Evolutionary conservation across 2,329 filamentous ascomycete species (phyloP).

Genomic region (Aspergillus transmontanensis): DNA sequence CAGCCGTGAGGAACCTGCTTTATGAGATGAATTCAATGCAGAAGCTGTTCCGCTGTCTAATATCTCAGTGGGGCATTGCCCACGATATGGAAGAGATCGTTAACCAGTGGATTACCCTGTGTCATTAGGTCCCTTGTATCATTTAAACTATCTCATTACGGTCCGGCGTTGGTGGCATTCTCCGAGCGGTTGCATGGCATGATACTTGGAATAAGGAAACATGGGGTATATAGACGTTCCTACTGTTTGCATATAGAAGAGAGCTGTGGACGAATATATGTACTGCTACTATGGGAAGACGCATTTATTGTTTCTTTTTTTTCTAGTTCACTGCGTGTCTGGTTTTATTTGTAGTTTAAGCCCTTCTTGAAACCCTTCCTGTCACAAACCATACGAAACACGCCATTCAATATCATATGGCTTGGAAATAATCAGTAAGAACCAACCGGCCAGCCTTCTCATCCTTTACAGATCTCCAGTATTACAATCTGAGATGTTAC

Average conservation of each 20-base stretch:
- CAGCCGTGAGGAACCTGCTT: slow-evolving; percentile 42
- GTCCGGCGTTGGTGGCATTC: neutral
- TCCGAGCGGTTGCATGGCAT: neutral
- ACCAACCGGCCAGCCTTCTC: neutral
- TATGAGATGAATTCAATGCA: slow-evolving; percentile 53
- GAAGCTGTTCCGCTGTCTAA: slow-evolving; percentile 49
- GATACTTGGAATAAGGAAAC: neutral
- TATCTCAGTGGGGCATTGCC: slow-evolving; percentile 50
- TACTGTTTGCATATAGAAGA: neutral
- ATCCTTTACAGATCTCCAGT: neutral
- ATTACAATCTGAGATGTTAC: neutral
- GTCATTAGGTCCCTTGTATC: slow-evolving; percentile 32
- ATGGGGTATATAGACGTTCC: neutral
- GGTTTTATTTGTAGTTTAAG: neutral
- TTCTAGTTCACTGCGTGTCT: neutral
- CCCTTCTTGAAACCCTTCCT: too few relatives aligned
- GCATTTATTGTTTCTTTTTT: neutral
- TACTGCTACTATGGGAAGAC: neutral
- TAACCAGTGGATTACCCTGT: slow-evolving; percentile 48
- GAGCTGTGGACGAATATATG: neutral
- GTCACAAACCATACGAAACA: neutral
- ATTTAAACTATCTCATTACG: neutral
- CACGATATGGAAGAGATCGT: slow-evolving; percentile 50
- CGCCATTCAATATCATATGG: neutral
- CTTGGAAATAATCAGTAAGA: neutral